A percentile compares a stretch with the other conserved stretches of the same genome.
Evolutionary conservation across 2,329 filamentous ascomycete species (phyloP).

Genomic region (Apiospora koreana): DNA sequence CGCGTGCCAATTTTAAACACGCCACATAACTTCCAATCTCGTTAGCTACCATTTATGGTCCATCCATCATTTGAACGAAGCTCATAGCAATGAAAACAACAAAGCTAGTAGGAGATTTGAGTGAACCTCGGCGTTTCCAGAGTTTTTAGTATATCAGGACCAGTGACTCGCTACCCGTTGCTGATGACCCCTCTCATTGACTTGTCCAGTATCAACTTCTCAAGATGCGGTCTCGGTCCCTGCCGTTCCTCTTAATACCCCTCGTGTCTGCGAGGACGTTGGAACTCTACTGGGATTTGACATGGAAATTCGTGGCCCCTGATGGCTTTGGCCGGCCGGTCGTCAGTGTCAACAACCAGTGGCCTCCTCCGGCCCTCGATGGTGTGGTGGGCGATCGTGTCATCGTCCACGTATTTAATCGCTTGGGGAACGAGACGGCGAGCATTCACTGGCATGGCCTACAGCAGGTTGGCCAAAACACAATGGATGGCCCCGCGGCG

Average conservation of each 20-base stretch:
- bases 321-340: slow-evolving; percentile 62
- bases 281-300: neutral
- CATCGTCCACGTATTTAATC: slow-evolving; percentile 59
- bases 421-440: slow-evolving; percentile 62
- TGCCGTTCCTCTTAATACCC: neutral
- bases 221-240: neutral
- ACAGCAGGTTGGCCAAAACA: slow-evolving; percentile 64
- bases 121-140: neutral
- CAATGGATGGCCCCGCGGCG: slow-evolving; percentile 70
- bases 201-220: neutral
- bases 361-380: slow-evolving; percentile 70
- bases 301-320: slow-evolving; percentile 16
- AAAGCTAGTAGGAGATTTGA: no score
- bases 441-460: slow-evolving; percentile 72
- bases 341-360: slow-evolving; percentile 75
- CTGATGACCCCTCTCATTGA: neutral
- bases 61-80: no score
- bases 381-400: slow-evolving; percentile 64
- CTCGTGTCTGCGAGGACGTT: neutral
- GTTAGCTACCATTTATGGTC: no score
- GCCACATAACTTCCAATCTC: no score
- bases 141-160: neutral
- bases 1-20: no score
- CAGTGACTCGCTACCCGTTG: neutral
- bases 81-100: no score